phyloP scores from a whole-genome alignment of 768 basidiomycete species.

The Lactarius indigo region DNA sequence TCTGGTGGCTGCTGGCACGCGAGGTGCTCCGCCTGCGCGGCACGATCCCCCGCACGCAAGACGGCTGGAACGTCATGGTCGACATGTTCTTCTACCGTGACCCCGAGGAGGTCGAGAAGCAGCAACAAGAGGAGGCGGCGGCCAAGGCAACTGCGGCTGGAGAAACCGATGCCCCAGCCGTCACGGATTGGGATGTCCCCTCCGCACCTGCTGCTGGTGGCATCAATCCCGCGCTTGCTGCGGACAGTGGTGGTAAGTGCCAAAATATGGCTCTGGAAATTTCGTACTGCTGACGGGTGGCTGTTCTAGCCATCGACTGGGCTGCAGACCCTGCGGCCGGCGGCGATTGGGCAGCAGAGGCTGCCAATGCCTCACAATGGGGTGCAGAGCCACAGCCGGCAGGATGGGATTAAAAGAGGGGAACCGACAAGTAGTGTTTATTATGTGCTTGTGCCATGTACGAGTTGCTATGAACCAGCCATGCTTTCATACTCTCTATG shows the following conservation, averaged over 20 bases:
- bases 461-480: slow-evolving; percentile 12
- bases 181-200: slow-evolving; percentile 72
- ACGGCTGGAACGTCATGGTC: slow-evolving; percentile 98
- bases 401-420: slow-evolving; percentile 26
- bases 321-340: slow-evolving; percentile 33
- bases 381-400: slow-evolving; percentile 12
- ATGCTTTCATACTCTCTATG: slow-evolving; percentile 12
- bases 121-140: slow-evolving; percentile 89
- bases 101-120: slow-evolving; percentile 98
- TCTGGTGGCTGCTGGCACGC: slow-evolving; percentile 97
- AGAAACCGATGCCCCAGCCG: slow-evolving; percentile 47
- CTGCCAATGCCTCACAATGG: slow-evolving; percentile 25
- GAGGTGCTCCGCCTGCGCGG: slow-evolving; percentile 96
- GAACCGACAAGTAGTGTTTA: slow-evolving; percentile 12
- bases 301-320: slow-evolving; percentile 36
- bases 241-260: slow-evolving; percentile 56
- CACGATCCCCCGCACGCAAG: slow-evolving; percentile 83
- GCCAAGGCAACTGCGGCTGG: slow-evolving; percentile 70
- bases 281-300: slow-evolving; percentile 1
- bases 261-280: slow-evolving; percentile 1
- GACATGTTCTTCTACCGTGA: slow-evolving; percentile 99
- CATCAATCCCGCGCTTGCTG: slow-evolving; percentile 75
- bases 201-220: slow-evolving; percentile 63
- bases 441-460: slow-evolving; percentile 13
- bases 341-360: slow-evolving; percentile 34